These are phyloP conservation scores for Avena eriantha DNA, from an alignment of 176 grass and related monocot genomes.

Conservation along the genomic window DNA sequence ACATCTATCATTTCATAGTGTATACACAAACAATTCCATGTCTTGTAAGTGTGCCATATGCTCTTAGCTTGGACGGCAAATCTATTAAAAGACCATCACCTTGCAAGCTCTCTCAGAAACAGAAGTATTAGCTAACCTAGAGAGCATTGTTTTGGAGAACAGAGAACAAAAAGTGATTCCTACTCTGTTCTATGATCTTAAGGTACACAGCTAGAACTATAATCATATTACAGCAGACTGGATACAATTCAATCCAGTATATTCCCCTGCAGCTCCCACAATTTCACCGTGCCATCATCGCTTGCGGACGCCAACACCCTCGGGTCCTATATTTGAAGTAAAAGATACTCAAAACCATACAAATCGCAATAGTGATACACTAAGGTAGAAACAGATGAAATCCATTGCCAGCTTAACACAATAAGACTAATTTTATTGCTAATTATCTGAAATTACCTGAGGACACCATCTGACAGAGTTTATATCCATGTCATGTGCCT, in stretches of 20 bases:
- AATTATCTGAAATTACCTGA: slow-evolving; percentile 60
- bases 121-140: slow-evolving; percentile 30
- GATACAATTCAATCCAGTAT: slow-evolving; percentile 38
- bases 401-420: slow-evolving; percentile 15
- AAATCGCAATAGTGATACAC: neutral
- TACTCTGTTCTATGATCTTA: slow-evolving; percentile 39
- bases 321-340: slow-evolving; percentile 58
- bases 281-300: slow-evolving; percentile 84
- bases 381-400: neutral
- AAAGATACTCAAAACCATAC: slow-evolving; percentile 15
- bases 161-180: slow-evolving; percentile 10
- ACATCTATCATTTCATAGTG: slow-evolving; percentile 7
- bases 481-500: slow-evolving; percentile 98
- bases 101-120: slow-evolving; percentile 8
- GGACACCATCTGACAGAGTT: slow-evolving; percentile 91
- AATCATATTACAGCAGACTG: slow-evolving; percentile 32
- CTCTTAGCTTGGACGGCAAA: slow-evolving; percentile 35
- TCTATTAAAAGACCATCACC: slow-evolving; percentile 5
- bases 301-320: slow-evolving; percentile 79
- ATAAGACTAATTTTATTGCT: neutral
- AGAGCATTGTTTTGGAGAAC: slow-evolving; percentile 20
- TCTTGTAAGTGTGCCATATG: neutral
- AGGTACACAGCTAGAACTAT: slow-evolving; percentile 38
- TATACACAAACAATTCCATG: slow-evolving; percentile 27
- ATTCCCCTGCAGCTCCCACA: slow-evolving; percentile 78